phyloP scores from a whole-genome alignment of 2,329 filamentous ascomycete species.

The Thelonectria rubi region DNA sequence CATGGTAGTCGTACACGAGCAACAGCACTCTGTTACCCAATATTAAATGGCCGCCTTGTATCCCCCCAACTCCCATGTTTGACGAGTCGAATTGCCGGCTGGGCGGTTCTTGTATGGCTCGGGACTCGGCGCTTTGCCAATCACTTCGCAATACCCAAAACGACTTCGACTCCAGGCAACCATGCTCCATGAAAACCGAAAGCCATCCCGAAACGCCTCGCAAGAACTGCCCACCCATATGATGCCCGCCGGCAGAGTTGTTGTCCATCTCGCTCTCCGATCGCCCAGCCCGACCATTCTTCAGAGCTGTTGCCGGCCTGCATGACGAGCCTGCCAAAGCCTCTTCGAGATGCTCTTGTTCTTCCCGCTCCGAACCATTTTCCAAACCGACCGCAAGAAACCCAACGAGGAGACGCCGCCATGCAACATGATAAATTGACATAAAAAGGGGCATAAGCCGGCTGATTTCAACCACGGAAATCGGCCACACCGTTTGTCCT shows the following conservation, averaged over 20 bases:
- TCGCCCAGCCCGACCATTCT: conserved; percentile 23
- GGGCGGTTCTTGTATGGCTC: conserved; percentile 18
- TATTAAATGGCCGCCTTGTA: conserved; percentile 38
- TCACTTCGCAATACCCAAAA: conserved; percentile 25
- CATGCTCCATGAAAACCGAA: conserved; percentile 12
- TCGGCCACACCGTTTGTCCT: conserved; percentile 32
- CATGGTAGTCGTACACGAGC: conserved; percentile 48
- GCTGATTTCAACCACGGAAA: conserved; percentile 9
- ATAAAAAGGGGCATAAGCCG: conserved; percentile 42
- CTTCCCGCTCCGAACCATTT: conserved; percentile 35
- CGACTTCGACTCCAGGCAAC: conserved; percentile 13
- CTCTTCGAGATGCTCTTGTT: conserved; percentile 37
- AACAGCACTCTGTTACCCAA: conserved; percentile 45
- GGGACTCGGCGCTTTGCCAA: conserved; percentile 21
- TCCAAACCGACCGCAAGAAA: conserved; percentile 38
- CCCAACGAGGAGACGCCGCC: conserved; percentile 47
- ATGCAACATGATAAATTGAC: conserved; percentile 49
- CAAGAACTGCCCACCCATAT: conserved; percentile 11
- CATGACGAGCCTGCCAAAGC: conserved; percentile 23
- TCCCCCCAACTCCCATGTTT: conserved; percentile 27
- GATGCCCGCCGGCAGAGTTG: conserved; percentile 15
- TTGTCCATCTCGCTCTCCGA: conserved; percentile 10
- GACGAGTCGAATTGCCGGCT: conserved; percentile 13
- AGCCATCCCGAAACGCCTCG: conserved; percentile 18
- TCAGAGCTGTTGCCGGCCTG: conserved; percentile 24